Conservation (phyloP, 2,329 filamentous ascomycete genomes). For the Phyllosticta capitalensis region DNA sequence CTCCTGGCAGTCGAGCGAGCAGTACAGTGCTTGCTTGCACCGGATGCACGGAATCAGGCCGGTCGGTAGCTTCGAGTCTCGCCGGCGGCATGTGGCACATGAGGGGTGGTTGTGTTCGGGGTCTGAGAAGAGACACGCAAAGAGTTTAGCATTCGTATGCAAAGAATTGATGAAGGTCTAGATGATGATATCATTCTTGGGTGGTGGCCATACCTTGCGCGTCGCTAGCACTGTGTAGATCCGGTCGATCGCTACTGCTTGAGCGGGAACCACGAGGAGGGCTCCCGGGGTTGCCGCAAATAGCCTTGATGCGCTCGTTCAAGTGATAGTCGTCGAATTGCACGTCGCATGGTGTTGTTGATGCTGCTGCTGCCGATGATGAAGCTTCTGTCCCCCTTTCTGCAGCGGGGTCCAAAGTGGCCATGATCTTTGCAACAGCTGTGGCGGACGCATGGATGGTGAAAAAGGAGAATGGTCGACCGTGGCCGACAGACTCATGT, state of each 20-base stretch:
- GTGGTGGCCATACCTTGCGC: background rate
- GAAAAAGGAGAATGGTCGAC: background rate
- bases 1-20: background rate
- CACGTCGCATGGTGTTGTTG: background rate
- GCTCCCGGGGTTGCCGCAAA: background rate
- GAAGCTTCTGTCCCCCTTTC: background rate
- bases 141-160: background rate
- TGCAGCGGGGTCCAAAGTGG: background rate
- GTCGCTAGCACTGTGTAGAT: background rate
- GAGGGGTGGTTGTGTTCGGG: background rate
- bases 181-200: background rate
- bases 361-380: background rate
- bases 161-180: background rate
- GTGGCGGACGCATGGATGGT: background rate
- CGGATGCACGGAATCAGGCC: background rate
- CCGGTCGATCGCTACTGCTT: background rate
- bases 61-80: background rate
- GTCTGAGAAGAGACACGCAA: background rate
- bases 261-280: background rate
- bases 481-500: background rate
- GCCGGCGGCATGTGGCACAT: background rate
- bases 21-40: background rate
- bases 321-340: background rate
- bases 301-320: background rate
- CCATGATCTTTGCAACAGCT: background rate